Base-by-base conservation (phyloP, 148 eudicot genomes). In the Agrostemma githago region DNA sequence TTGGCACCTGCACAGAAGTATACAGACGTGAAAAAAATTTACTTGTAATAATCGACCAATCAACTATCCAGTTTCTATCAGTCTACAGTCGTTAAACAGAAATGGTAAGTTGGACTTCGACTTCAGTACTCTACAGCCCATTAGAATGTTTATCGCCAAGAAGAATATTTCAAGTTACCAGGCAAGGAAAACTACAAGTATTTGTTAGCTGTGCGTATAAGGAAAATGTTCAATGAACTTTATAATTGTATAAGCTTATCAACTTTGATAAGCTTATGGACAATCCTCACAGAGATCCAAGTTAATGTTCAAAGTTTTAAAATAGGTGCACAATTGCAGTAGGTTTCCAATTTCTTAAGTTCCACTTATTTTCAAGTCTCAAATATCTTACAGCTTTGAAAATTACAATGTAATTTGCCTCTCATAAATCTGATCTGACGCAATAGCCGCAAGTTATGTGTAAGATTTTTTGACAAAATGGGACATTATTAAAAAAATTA, bases 1-100 rank as follows among this genome's bases (percentile, higher is more conserved):
- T 58, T 26, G 86, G 72, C 62, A 77, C 88, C 98, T 92, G 83
- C 66, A 82, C 19, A 58, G 40, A 51, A 53, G 15, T 12, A 43
- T 19, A 17, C 17, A 70, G 5, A 48, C 6, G 73, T 59, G 3
- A 51, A 74, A 4, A 19, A 19, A 51, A n/a, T 10, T 51, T 8
- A 51, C 2, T 5, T n/a, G 21, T 62, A 42, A 58, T 37, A 54
- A 26, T 17, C 17, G 42, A 68, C 14, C 16, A 39, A 17, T 21
- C 46, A 37, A 58, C 42, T 59, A 74, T 38, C 4, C 12, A 26
- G 15, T 56, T 42, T 8, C 40, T 5, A 40, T 17, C 72, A 54
- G 39, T 40, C 42, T 61, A 72, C 40, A 37, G 34, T 34, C 34
- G 3, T 58, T 14, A 67, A 9, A 17, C 42, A 41, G 14, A 59